Evolutionary conservation across 768 basidiomycete genomes (phyloP), one percentile per base, ranked within the genome.

Genomic region (Tricholoma matsutake): DNA sequence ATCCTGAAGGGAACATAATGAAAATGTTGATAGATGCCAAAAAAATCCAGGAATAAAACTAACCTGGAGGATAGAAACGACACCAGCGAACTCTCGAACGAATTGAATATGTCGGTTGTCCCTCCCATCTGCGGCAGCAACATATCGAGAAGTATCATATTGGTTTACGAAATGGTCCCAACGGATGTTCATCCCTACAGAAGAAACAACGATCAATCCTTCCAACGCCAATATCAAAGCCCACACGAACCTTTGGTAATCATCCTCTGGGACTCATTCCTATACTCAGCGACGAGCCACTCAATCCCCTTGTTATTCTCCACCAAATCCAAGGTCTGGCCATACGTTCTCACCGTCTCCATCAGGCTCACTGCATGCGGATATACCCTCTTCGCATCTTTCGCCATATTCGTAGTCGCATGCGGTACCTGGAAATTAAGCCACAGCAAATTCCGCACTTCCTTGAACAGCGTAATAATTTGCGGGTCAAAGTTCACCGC

Each of bases 261-360:
- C 93, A 98, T 96, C 70, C 92, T 80, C 76, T 98, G 96, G 0
- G 89, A 87, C 65, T 96, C 92, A 69, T 93, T 94, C 64, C 95
- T 83, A 70, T 95, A 95, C 75, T 96, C 94, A 16, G 96, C 96
- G 2, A 98, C 89, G 41, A 99, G 81, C 83, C 93, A 93, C 72
- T 94, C 92, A 66, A 98, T 95, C 2, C 88, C 94, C 73, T 89
- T 89, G 72, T 98, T 93, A 45, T 82, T 83, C 71, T 97, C 91
- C 67, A 98, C 89, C 67, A 98, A 76, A 71, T 94, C 93, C 71
- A 97, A 76, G 0, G 94, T 97, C 78, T 99, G 97, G 18, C 91
- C 91, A 75, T 99, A 98, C 29, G 94, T 98, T 72, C 96, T 80
- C n/a, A 98, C 94, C 0, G 95, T 96, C 80, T 99, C 97, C 96